phyloP scores from a whole-genome alignment of 805 yeast genomes.

The Yueomyces sp. region DNA sequence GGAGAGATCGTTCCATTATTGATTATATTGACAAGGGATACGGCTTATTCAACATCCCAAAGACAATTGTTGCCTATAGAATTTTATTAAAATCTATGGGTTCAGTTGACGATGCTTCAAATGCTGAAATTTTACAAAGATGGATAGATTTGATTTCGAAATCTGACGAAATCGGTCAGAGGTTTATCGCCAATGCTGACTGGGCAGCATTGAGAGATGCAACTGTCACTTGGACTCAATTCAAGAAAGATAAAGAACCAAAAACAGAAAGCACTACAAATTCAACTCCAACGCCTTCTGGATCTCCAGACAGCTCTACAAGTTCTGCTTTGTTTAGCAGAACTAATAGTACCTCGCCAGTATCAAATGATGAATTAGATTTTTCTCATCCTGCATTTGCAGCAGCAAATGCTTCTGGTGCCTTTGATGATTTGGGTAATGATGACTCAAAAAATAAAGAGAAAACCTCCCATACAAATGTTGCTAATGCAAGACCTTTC shows the following conservation, averaged over 20 bases:
- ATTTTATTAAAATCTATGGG: slow-evolving; percentile 58
- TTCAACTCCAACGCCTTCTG: slow-evolving; percentile 1
- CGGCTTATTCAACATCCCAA: slow-evolving; percentile 35
- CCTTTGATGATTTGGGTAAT: slow-evolving; percentile 21
- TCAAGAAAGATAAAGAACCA: not conserved
- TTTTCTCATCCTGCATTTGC: slow-evolving; percentile 25
- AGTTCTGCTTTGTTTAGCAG: slow-evolving; percentile 1
- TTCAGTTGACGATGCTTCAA: slow-evolving; percentile 33
- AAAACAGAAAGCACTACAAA: not conserved
- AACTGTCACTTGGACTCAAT: slow-evolving; percentile 27
- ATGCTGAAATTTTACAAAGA: slow-evolving; percentile 36
- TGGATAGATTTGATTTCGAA: slow-evolving; percentile 39
- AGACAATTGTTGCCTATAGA: slow-evolving; percentile 56
- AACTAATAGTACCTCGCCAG: slow-evolving; percentile 6
- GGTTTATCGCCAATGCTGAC: slow-evolving; percentile 62
- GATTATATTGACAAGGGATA: slow-evolving; percentile 46
- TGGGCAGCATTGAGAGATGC: slow-evolving; percentile 74
- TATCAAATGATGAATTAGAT: slow-evolving; percentile 8
- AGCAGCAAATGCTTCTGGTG: slow-evolving; percentile 27
- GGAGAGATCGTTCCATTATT: slow-evolving; percentile 49
- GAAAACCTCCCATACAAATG: slow-evolving; percentile 6
- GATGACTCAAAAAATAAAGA: slow-evolving; percentile 6
- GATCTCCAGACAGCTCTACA: slow-evolving; percentile 1
- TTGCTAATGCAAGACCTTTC: slow-evolving; percentile 1
- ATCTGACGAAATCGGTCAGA: slow-evolving; percentile 36